These are phyloP conservation scores for Aspergillus quadricinctus DNA, from an alignment of 2,329 filamentous ascomycete species.

Conservation along the genomic window DNA sequence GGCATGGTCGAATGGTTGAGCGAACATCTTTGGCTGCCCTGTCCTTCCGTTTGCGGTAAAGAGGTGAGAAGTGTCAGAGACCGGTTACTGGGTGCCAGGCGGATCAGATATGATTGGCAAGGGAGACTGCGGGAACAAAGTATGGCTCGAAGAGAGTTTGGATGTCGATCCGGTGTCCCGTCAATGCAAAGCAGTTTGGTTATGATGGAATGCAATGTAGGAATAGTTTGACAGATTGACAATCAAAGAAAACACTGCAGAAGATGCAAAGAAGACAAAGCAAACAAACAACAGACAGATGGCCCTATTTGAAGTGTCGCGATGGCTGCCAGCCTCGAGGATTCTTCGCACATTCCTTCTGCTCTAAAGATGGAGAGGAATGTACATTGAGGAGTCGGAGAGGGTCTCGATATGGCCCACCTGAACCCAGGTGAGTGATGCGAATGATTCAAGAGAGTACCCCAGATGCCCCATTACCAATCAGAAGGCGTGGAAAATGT, in stretches of 20 bases:
- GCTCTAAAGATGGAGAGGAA: slow-evolving; percentile 33
- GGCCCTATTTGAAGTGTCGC: slow-evolving; percentile 36
- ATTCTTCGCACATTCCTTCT: slow-evolving; percentile 34
- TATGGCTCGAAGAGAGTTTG: slow-evolving; percentile 19
- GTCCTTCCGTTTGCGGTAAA: slow-evolving; percentile 44
- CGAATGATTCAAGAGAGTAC: slow-evolving; percentile 13
- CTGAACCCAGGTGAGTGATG: slow-evolving; percentile 18
- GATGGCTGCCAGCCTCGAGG: slow-evolving; percentile 30
- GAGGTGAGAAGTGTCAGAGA: slow-evolving; percentile 18
- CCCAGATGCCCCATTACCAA: slow-evolving; percentile 20
- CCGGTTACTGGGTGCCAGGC: slow-evolving; percentile 14
- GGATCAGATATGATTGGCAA: slow-evolving; percentile 30
- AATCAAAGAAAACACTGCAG: slow-evolving; percentile 38
- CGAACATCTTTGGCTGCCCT: slow-evolving; percentile 50
- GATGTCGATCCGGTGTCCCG: slow-evolving; percentile 19
- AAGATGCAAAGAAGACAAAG: slow-evolving; percentile 41
- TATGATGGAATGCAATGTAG: slow-evolving; percentile 20
- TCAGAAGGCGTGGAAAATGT: slow-evolving; percentile 9
- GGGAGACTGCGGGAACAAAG: slow-evolving; percentile 9
- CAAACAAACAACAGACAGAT: slow-evolving; percentile 40
- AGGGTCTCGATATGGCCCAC: slow-evolving; percentile 19
- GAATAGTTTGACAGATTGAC: slow-evolving; percentile 33
- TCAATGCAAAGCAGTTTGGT: slow-evolving; percentile 1
- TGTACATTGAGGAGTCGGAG: slow-evolving; percentile 22
- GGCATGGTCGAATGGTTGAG: slow-evolving; percentile 47